These are phyloP conservation scores for Phellinidium pouzarii DNA, from an alignment of 1,284 basidiomycete genomes.

Conservation along the genomic window DNA sequence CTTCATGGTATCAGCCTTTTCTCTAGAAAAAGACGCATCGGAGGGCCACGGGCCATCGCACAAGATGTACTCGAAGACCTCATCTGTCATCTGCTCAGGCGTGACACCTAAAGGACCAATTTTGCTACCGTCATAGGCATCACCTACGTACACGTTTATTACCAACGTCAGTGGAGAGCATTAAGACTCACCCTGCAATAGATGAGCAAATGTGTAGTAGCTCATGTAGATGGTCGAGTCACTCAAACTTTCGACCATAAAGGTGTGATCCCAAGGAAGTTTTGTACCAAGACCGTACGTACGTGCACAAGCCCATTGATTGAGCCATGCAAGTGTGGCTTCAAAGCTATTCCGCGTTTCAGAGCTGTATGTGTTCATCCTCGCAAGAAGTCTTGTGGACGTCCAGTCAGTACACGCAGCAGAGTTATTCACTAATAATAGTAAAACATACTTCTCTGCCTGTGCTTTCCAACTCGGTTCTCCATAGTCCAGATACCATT, in stretches of 20 bases:
- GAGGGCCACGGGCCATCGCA: constrained; percentile 73
- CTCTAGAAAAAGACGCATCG: constrained; percentile 55
- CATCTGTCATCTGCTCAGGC: constrained; percentile 92
- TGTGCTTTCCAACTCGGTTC: constrained; percentile 83
- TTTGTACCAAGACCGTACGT: constrained; percentile 96
- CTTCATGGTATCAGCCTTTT: constrained; percentile 80
- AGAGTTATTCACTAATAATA: background rate
- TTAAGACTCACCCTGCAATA: constrained; percentile 65
- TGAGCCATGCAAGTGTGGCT: constrained; percentile 90
- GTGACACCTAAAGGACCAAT: constrained; percentile 83
- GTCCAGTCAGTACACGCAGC: constrained; percentile 10
- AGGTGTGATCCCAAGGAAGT: constrained; percentile 95
- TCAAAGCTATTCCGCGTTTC: constrained; percentile 94
- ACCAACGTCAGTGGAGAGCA: constrained; percentile 2
- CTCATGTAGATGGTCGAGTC: constrained; percentile 99
- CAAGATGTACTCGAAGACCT: constrained; percentile 95
- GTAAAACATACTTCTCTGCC: constrained; percentile 65
- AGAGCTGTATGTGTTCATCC: constrained; percentile 85
- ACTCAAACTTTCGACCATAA: constrained; percentile 93
- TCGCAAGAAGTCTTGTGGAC: constrained; percentile 57
- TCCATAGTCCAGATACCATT: constrained; percentile 99
- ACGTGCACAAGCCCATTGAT: constrained; percentile 98
- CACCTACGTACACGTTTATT: constrained; percentile 36
- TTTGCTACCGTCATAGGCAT: constrained; percentile 71
- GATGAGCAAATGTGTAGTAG: constrained; percentile 93